phyloP scores from a whole-genome alignment of 768 basidiomycete genomes.

The Rhizopogon salebrosus region DNA sequence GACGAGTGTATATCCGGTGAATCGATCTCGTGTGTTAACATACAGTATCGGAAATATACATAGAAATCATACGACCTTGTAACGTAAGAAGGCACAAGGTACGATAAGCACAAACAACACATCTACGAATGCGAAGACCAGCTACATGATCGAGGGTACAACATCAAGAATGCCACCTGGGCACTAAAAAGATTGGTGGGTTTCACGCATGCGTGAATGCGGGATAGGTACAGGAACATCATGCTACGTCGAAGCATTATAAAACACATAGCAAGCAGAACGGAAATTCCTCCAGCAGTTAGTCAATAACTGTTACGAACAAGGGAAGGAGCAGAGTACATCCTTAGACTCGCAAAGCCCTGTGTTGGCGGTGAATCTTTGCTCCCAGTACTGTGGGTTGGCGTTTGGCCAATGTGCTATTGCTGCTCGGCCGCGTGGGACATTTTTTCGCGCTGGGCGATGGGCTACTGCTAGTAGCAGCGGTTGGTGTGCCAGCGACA shows the following conservation, averaged over 20 bases:
- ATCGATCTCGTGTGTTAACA: background rate
- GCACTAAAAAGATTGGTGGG: background rate
- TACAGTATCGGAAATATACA: background rate
- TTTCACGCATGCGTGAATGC: background rate
- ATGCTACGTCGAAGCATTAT: background rate
- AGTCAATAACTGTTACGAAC: constrained; percentile 6
- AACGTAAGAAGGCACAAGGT: background rate
- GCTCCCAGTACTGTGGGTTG: background rate
- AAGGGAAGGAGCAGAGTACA: background rate
- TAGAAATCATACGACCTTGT: background rate
- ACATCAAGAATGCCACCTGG: background rate
- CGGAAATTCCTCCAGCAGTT: background rate
- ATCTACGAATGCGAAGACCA: background rate
- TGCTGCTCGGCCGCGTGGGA: background rate
- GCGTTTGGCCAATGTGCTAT: background rate
- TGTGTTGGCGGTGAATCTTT: background rate
- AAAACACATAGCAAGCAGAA: background rate
- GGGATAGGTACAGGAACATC: background rate
- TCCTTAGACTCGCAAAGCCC: background rate
- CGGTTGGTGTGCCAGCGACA: background rate
- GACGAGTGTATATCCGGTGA: constrained; percentile 18
- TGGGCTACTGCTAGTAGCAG: background rate
- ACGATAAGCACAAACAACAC: background rate
- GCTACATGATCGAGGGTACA: background rate
- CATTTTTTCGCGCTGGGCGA: background rate